phyloP scores from a whole-genome alignment of 129 eudicot genomes.

The Flaveria linearis region DNA sequence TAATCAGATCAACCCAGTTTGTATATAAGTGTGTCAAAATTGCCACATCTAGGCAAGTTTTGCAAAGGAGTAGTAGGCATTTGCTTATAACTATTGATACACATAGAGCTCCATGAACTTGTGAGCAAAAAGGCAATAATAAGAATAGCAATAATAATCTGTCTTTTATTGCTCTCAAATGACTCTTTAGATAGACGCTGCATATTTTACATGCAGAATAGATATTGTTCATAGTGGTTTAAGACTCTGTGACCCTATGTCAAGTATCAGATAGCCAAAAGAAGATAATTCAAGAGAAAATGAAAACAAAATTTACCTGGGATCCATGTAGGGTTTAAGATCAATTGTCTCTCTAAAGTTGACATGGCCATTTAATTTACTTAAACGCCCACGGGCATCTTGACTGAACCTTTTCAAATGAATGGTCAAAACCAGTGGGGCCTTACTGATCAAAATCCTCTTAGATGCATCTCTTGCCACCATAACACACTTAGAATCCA shows the following conservation, averaged over 20 bases:
- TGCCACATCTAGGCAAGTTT: constrained; percentile 1
- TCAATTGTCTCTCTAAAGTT: constrained; percentile 63
- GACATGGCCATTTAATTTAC: constrained; percentile 89
- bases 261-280: neutral
- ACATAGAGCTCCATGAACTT: constrained; percentile 10
- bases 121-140: neutral
- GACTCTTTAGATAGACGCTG: neutral
- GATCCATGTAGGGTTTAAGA: constrained; percentile 79
- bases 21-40: neutral
- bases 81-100: constrained; percentile 11
- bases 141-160: neutral
- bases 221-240: neutral
- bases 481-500: constrained; percentile 50
- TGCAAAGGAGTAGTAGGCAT: neutral
- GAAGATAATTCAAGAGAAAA: constrained; percentile 11
- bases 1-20: neutral
- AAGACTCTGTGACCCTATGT: neutral
- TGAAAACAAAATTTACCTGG: constrained; percentile 53
- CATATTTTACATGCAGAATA: neutral
- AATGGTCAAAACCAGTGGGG: constrained; percentile 76
- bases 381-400: constrained; percentile 85
- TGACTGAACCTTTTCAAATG: constrained; percentile 90
- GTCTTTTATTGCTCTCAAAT: neutral
- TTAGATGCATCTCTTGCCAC: constrained; percentile 91
- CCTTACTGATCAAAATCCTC: constrained; percentile 63